phyloP scores from a whole-genome alignment of 1,284 basidiomycete species.

The Trametes sp. region DNA sequence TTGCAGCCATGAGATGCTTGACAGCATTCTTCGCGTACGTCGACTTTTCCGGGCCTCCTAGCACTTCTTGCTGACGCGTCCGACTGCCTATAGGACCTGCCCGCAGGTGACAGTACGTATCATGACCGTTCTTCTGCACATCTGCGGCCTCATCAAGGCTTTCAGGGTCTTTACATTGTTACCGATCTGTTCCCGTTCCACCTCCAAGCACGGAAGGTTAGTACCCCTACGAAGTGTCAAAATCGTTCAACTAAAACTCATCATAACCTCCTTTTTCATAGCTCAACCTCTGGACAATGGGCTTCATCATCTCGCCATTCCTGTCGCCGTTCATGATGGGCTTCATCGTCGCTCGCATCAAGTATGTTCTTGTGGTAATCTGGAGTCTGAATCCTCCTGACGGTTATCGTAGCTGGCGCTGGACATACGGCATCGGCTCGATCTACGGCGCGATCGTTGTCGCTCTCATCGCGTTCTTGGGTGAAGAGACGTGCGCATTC shows the following conservation, averaged over 20 bases:
- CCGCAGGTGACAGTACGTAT: constrained; percentile 71
- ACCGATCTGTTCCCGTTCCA: constrained; percentile 81
- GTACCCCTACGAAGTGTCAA: not conserved
- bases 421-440: constrained; percentile 74
- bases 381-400: not conserved
- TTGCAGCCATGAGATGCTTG: constrained; percentile 71
- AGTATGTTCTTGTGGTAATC: constrained; percentile 44
- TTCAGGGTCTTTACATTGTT: constrained; percentile 68
- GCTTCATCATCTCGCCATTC: constrained; percentile 72
- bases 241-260: not conserved
- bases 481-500: constrained; percentile 65
- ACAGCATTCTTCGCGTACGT: constrained; percentile 71
- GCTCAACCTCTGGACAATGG: constrained; percentile 78
- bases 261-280: constrained; percentile 28
- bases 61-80: not conserved
- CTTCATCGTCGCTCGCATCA: constrained; percentile 68
- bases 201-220: constrained; percentile 72
- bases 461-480: constrained; percentile 60
- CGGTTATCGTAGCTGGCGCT: constrained; percentile 60
- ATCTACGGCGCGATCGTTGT: constrained; percentile 67
- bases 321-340: constrained; percentile 75
- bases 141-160: not conserved
- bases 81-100: constrained; percentile 52
- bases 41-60: not conserved
- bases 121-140: not conserved